A percentile compares a stretch with the other conserved stretches of the same genome.
These are phyloP conservation scores for Russula emetica DNA, from an alignment of 768 basidiomycete genomes.

Conservation along the genomic window DNA sequence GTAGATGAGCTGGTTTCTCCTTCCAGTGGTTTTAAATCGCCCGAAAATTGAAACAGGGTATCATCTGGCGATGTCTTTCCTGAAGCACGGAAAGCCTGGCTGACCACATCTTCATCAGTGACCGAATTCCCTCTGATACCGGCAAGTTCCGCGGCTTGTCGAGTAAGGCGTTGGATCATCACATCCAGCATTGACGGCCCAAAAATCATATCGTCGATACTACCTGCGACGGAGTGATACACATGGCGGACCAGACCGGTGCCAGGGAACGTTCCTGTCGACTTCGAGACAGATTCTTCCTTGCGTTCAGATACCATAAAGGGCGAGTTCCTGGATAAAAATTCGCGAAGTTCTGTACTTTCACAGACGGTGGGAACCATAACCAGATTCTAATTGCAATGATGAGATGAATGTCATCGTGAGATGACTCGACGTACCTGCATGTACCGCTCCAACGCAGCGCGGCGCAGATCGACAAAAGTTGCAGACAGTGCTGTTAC, in stretches of 20 bases:
- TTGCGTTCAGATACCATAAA: conserved; percentile 56
- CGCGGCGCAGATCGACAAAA: conserved; percentile 78
- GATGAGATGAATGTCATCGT: conserved; percentile 6
- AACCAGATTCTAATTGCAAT: conserved; percentile 55
- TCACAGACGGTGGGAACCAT: conserved; percentile 72
- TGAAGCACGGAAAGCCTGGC: conserved; percentile 68
- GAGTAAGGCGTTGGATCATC: conserved; percentile 84
- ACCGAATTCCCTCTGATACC: conserved; percentile 80
- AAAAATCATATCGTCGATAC: conserved; percentile 96
- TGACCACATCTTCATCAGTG: conserved; percentile 80
- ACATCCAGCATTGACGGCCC: conserved; percentile 95
- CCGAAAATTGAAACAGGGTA: conserved; percentile 65
- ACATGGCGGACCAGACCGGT: conserved; percentile 79
- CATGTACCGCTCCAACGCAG: conserved; percentile 82
- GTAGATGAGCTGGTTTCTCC: conserved; percentile 86
- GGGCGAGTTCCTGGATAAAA: conserved; percentile 84
- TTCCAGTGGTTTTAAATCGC: conserved; percentile 74
- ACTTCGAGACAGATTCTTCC: conserved; percentile 37
- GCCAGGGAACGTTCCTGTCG: conserved; percentile 52
- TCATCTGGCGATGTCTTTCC: conserved; percentile 65
- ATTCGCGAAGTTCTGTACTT: conserved; percentile 74
- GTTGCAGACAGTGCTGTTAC: conserved; percentile 82
- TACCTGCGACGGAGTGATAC: conserved; percentile 88
- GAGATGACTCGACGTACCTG: conserved; percentile 52
- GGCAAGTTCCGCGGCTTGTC: conserved; percentile 85